These are phyloP conservation scores for Neofusicoccum umdonicola DNA, from an alignment of 2,329 filamentous ascomycete genomes.

Conservation along the genomic window DNA sequence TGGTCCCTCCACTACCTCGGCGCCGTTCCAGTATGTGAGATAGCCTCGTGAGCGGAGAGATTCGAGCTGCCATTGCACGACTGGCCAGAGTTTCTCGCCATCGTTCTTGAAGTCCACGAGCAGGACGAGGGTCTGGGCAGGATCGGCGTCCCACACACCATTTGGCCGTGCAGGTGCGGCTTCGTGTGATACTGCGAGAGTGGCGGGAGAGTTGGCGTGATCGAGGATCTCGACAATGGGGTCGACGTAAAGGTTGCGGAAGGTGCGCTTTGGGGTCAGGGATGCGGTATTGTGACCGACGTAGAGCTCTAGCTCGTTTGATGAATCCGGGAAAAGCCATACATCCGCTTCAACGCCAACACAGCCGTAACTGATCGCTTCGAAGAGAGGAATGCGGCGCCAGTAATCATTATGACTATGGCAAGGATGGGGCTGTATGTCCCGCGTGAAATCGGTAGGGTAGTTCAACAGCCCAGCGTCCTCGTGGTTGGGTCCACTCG, in stretches of 20 bases:
- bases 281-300: conserved; percentile 53
- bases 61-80: conserved; percentile 42
- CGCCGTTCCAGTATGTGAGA: conserved; percentile 52
- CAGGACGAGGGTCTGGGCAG: conserved; percentile 49
- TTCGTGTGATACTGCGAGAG: conserved; percentile 14
- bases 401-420: conserved; percentile 62
- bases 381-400: conserved; percentile 54
- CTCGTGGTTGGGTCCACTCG: conserved; percentile 39
- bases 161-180: conserved; percentile 29
- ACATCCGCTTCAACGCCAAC: conserved; percentile 58
- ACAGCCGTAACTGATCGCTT: conserved; percentile 55
- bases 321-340: conserved; percentile 46
- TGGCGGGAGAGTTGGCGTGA: conserved; percentile 43
- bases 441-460: conserved; percentile 50
- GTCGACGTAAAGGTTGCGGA: conserved; percentile 53
- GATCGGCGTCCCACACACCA: conserved; percentile 53
- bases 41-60: conserved; percentile 50
- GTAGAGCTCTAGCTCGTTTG: conserved; percentile 48
- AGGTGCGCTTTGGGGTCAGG: conserved; percentile 47
- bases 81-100: conserved; percentile 36
- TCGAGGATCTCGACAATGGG: conserved; percentile 51
- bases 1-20: conserved; percentile 39
- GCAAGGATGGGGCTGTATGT: conserved; percentile 50
- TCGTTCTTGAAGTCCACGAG: conserved; percentile 53
- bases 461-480: conserved; percentile 32